These are phyloP conservation scores for Paraphoma chrysanthemicola DNA, from an alignment of 2,329 filamentous ascomycete genomes.

Conservation along the genomic window DNA sequence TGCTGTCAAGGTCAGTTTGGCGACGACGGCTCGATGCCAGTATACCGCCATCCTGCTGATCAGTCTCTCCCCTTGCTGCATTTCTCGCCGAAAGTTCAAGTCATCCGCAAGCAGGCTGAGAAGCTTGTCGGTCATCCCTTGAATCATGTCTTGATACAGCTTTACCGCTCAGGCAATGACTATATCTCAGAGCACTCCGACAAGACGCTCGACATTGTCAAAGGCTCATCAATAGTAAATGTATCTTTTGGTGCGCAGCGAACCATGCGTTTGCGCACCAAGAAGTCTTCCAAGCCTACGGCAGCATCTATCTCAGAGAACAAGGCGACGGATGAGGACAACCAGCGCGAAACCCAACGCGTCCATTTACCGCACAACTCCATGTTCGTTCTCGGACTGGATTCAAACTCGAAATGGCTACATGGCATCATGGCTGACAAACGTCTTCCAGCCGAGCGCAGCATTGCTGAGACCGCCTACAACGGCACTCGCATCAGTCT, in stretches of 20 bases:
- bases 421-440: conserved; percentile 94
- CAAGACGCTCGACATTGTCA: conserved; percentile 90
- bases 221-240: conserved; percentile 85
- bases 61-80: conserved; percentile 78
- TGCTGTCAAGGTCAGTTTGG: conserved; percentile 81
- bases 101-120: conserved; percentile 74
- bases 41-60: conserved; percentile 95
- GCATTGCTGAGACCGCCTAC: conserved; percentile 72
- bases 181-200: conserved; percentile 97
- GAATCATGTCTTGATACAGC: conserved; percentile 92
- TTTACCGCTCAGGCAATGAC: conserved; percentile 87
- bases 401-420: conserved; percentile 85
- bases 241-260: conserved; percentile 91
- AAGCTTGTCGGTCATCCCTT: conserved; percentile 76
- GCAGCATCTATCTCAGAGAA: conserved; percentile 20
- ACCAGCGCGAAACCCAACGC: conserved; percentile 65
- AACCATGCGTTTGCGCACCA: conserved; percentile 87
- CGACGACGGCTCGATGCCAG: conserved; percentile 75
- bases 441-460: conserved; percentile 71
- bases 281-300: conserved; percentile 57
- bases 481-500: conserved; percentile 83
- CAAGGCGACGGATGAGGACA: conserved; percentile 29
- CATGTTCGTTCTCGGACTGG: conserved; percentile 79
- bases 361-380: conserved; percentile 86
- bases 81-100: conserved; percentile 76